A percentile compares a stretch with the other conserved stretches of the same genome.
These are phyloP conservation scores for Coemansia sp. DNA, from an alignment of 192 early-diverging fungal genomes.

Conservation along the genomic window DNA sequence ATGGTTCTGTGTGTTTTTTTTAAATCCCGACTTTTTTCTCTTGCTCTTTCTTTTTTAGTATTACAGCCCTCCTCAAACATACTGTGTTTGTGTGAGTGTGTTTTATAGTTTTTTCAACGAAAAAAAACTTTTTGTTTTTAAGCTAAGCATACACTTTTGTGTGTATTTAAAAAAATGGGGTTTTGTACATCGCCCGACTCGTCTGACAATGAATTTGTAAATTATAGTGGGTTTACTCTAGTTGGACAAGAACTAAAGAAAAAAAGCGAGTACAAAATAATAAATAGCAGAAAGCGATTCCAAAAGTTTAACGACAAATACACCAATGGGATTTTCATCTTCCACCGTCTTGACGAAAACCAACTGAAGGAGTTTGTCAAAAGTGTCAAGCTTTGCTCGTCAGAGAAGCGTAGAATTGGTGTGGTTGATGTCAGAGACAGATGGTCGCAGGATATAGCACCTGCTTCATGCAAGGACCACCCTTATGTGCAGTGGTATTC, in stretches of 20 bases:
- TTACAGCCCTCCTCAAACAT: background rate
- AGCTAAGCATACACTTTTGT: background rate
- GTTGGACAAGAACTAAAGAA: background rate
- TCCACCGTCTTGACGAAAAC: conserved; percentile 4
- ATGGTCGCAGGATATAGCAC: conserved; percentile 3
- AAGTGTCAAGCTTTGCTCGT: conserved; percentile 2
- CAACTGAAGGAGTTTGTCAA: background rate
- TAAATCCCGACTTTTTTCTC: conserved; percentile 1
- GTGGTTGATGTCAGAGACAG: conserved; percentile 5
- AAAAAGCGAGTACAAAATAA: conserved; percentile 9
- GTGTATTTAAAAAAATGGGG: background rate
- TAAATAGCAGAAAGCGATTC: conserved; percentile 8
- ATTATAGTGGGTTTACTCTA: background rate
- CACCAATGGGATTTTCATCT: conserved; percentile 2
- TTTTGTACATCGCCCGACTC: conserved; percentile 1
- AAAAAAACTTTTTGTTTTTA: background rate
- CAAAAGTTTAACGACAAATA: conserved; percentile 9
- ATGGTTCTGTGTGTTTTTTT: background rate
- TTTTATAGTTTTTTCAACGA: background rate
- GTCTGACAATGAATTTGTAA: conserved; percentile 1
- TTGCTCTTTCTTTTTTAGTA: background rate
- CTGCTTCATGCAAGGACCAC: conserved; percentile 13
- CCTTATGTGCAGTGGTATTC: conserved; percentile 11
- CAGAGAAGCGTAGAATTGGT: background rate
- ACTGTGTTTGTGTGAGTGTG: background rate